Base-by-base conservation (phyloP, 345 rosid genomes). In the Brassica cretica region DNA sequence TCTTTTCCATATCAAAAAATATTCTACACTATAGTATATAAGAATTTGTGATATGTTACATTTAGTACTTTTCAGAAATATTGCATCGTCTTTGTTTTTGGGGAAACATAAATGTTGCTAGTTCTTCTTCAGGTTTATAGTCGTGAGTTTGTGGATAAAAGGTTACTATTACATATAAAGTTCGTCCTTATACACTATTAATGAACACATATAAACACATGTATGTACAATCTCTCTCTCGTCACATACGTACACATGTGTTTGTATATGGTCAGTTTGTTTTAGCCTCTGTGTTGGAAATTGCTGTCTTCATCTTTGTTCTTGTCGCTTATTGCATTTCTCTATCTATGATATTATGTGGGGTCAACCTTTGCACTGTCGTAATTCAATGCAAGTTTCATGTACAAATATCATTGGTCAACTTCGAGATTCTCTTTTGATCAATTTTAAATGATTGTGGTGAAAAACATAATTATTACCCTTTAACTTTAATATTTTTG, bases 61-160 rank as follows among this genome's bases (percentile, higher is more conserved):
- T 49, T 25, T 15, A 35, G 18, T 78, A 78, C 60, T 6, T 19
- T 44, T 60, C 39, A 16, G 3, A 56, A 18, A 15, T 32, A 18
- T 72, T 51, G 58, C 69, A 46, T 49, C 66, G 63, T 59, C 32
- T 78, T 55, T 66, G 32, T 51, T 41, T 41, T 24, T 44, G 15
- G 83, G 75, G 71, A 82, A 84, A 76, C 88, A 90, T 87, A 83
- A 65, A 83, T 84, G 85, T 82, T 87, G 76, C 82, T 76, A 75
- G 84, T 84, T 88, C 82, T 67, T 76, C 59, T 69, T 69, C 55
- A 82, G 79, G 84, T 73, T 3, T 78, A 67, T 70, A 62, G 68
- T 69, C 76, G 35, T 77, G 66, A 64, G 80, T 56, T 70, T 8
- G 55, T 19, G 24, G 64, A 65, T 18, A 41, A 41, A 51, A 51